Percentiles rank a stretch among this genome's conserved stretches.
phyloP scores from a whole-genome alignment of 176 grass and related monocot species.

The Guadua angustifolia region DNA sequence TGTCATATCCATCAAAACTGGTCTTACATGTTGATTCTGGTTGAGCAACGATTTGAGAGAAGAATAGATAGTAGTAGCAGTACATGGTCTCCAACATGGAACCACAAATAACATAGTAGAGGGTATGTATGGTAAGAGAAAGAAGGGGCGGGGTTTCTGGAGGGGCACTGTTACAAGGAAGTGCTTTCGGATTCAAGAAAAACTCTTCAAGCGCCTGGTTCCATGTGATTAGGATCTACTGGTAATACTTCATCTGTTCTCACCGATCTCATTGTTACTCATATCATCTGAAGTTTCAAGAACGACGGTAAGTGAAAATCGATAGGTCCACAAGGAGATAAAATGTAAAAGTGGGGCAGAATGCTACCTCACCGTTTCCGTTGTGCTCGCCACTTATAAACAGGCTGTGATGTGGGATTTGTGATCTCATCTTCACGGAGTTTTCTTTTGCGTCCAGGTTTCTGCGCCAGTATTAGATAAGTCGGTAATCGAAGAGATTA shows the following conservation, averaged over 20 bases:
- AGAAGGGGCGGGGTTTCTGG: background rate
- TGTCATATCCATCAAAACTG: constrained; percentile 15
- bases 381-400: constrained; percentile 87
- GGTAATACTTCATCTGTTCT: background rate
- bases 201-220: background rate
- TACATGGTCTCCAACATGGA: constrained; percentile 1
- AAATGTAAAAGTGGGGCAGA: constrained; percentile 1
- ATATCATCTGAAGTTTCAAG: constrained; percentile 37
- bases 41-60: background rate
- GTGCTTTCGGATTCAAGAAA: constrained; percentile 6
- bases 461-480: constrained; percentile 52
- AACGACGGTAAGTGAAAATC: background rate
- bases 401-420: constrained; percentile 51
- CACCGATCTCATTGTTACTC: background rate
- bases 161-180: background rate
- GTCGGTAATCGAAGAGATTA: constrained; percentile 12
- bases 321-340: background rate
- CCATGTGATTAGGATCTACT: background rate
- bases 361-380: constrained; percentile 59
- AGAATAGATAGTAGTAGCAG: background rate
- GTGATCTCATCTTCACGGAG: constrained; percentile 70
- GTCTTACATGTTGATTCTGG: constrained; percentile 2
- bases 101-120: constrained; percentile 5
- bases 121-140: background rate
- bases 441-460: constrained; percentile 86